Evolutionary conservation across 192 early-diverging fungal species (phyloP).

Genomic region (Backusella macrospora): DNA sequence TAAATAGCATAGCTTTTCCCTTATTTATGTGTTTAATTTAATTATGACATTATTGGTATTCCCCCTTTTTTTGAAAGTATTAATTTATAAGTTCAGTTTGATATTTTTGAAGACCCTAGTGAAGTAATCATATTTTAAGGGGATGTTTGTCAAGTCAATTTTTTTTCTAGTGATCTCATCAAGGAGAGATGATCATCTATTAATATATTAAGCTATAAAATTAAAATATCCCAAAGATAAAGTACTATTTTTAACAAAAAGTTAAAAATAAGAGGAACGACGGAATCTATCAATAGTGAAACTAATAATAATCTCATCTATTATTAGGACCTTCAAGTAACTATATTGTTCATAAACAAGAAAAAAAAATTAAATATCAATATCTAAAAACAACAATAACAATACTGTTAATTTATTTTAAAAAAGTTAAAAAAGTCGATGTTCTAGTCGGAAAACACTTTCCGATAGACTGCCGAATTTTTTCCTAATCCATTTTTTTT

Average conservation of each 20-base stretch:
- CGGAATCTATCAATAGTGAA: neutral
- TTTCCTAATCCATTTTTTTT: conserved; percentile 3
- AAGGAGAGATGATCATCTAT: neutral
- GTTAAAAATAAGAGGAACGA: conserved; percentile 16
- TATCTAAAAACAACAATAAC: neutral
- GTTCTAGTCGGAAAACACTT: neutral
- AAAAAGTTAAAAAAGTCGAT: neutral
- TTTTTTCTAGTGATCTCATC: neutral
- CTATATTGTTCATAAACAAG: neutral
- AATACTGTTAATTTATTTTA: neutral
- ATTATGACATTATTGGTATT: too few species aligned
- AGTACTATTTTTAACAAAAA: conserved; percentile 11
- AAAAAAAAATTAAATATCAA: neutral
- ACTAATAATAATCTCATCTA: conserved; percentile 7
- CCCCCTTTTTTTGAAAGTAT: neutral
- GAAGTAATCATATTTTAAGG: conserved; percentile 3
- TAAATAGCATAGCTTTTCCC: too few species aligned
- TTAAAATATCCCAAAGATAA: neutral
- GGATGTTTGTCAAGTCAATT: neutral
- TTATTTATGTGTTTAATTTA: too few species aligned
- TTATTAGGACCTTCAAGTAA: neutral
- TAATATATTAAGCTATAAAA: conserved; percentile 1
- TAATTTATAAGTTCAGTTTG: neutral
- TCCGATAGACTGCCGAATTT: neutral
- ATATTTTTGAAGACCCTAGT: conserved; percentile 1